A percentile compares a stretch with the other conserved stretches of the same genome.
phyloP scores from a whole-genome alignment of 75 land plant genomes.

The Selaginella moellendorffii region DNA sequence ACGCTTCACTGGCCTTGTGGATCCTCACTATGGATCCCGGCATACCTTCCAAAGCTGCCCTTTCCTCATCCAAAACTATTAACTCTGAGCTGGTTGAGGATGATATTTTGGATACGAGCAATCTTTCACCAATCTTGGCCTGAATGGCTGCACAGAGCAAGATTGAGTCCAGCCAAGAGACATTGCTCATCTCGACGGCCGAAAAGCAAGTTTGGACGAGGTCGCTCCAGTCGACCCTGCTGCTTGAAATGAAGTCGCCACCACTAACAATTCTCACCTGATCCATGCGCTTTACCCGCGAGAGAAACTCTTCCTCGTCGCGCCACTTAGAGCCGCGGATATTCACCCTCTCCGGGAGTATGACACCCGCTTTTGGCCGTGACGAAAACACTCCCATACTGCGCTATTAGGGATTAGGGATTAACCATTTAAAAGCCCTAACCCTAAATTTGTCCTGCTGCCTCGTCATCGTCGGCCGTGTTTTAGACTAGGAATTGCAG shows the following conservation, averaged over 20 bases:
- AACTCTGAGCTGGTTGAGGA: background rate
- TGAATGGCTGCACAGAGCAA: slow-evolving; percentile 1
- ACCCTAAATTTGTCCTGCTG: background rate
- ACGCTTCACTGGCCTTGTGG: slow-evolving; percentile 2
- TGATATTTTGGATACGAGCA: background rate
- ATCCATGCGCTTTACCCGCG: slow-evolving; percentile 2
- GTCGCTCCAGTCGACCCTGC: slow-evolving; percentile 2
- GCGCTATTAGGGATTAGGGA: background rate
- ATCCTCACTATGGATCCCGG: background rate
- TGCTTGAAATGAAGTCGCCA: slow-evolving; percentile 1
- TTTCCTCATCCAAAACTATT: background rate
- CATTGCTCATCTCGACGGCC: slow-evolving; percentile 1
- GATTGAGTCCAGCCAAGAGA: background rate
- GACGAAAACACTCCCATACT: slow-evolving; percentile 1
- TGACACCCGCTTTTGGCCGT: slow-evolving; percentile 2
- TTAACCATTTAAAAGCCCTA: background rate
- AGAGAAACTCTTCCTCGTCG: slow-evolving; percentile 1
- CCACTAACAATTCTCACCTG: slow-evolving; percentile 1
- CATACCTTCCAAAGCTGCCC: background rate
- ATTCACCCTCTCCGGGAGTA: slow-evolving; percentile 1
- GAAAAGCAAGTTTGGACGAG: background rate
- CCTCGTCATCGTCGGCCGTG: background rate
- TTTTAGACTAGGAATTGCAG: background rate
- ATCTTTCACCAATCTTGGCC: slow-evolving; percentile 1
- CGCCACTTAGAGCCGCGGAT: slow-evolving; percentile 1